phyloP scores from a whole-genome alignment of 2,329 filamentous ascomycete genomes.

The Pseudogymnoascus sp. region DNA sequence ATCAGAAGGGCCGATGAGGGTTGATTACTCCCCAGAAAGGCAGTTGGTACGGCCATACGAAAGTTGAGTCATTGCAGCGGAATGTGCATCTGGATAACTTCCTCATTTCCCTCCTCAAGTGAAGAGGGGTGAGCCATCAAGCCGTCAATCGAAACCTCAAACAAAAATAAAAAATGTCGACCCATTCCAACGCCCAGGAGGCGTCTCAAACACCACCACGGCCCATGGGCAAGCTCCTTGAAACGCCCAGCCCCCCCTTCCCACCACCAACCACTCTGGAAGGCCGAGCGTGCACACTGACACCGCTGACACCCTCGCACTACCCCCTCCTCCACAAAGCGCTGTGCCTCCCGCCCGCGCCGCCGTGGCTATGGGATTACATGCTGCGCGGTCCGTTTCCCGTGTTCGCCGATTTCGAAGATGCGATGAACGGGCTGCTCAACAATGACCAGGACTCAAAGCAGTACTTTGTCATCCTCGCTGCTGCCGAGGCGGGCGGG shows the following conservation, averaged over 20 bases:
- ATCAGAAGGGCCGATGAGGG: not conserved
- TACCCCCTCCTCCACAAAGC: not conserved
- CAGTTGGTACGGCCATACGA: not conserved
- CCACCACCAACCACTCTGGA: not conserved
- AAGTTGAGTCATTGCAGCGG: not conserved
- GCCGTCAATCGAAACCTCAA: not conserved
- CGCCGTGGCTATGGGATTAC: conserved; percentile 35
- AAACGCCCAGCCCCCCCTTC: not conserved
- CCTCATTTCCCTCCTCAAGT: not conserved
- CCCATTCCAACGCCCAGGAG: not conserved
- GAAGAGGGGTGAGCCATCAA: not conserved
- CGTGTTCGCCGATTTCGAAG: conserved; percentile 26
- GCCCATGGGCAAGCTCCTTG: not conserved
- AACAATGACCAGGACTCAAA: conserved; percentile 30
- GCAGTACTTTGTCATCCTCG: conserved; percentile 39
- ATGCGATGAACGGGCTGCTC: conserved; percentile 21
- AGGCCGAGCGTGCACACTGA: not conserved
- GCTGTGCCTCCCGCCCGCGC: not conserved
- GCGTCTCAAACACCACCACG: not conserved
- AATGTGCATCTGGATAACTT: not conserved
- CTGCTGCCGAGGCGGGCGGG: conserved; percentile 12
- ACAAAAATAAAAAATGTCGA: not conserved
- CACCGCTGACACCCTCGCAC: not conserved
- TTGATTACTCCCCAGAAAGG: not conserved
- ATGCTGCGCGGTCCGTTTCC: conserved; percentile 32